Percentiles rank a stretch among this genome's conserved stretches.
phyloP scores from a whole-genome alignment of 2,329 filamentous ascomycete genomes.

The Colletotrichum theobromicola region DNA sequence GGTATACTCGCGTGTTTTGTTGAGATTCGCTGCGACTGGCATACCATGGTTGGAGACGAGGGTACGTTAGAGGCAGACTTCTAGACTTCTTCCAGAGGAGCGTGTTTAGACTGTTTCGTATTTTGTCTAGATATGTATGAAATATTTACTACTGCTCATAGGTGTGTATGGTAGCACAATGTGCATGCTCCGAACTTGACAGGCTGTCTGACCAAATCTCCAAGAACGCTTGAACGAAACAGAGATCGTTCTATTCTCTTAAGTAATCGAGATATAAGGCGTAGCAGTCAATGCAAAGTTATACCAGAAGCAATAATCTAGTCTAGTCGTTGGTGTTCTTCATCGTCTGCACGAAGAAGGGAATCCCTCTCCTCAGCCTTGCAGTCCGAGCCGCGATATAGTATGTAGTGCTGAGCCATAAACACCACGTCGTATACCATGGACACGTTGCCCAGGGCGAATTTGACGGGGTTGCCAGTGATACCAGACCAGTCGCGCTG shows the following conservation, averaged over 20 bases:
- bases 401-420: slow-evolving; percentile 84
- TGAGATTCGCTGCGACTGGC: background rate
- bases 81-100: background rate
- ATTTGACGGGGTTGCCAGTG: slow-evolving; percentile 90
- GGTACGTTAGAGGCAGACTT: background rate
- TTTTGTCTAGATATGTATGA: background rate
- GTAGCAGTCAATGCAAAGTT: background rate
- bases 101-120: background rate
- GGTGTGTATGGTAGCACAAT: background rate
- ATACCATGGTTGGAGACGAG: background rate
- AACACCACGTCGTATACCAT: slow-evolving; percentile 89
- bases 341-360: slow-evolving; percentile 15
- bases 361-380: slow-evolving; percentile 23
- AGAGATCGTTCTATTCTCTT: background rate
- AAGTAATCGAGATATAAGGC: background rate
- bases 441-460: slow-evolving; percentile 83
- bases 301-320: background rate
- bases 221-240: background rate
- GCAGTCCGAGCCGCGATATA: slow-evolving; percentile 59
- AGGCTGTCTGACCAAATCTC: background rate
- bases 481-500: slow-evolving; percentile 90
- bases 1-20: background rate
- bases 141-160: background rate
- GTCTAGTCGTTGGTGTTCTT: slow-evolving; percentile 23
- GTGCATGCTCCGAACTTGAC: background rate